Base-by-base conservation (phyloP, 495 filamentous ascomycete species). In the Monascus purpureus region DNA sequence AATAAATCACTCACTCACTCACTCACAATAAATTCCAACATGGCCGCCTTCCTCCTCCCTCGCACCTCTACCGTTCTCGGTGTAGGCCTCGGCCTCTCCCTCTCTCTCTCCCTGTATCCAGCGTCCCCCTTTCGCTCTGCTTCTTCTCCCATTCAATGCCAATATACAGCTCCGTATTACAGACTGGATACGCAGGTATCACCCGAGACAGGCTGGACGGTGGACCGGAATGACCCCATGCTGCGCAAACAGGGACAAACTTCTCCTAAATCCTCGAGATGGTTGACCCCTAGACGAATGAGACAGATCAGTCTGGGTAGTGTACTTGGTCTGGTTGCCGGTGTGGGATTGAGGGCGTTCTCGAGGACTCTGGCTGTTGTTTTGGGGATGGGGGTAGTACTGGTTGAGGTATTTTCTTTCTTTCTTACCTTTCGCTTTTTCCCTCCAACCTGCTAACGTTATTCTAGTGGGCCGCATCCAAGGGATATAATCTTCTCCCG, bases 401-500 rank as follows among this genome's bases (percentile, higher is more conserved):
- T 73, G 13, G 50, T 80, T 35, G 79, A 87, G 67, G 82, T 86
- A 55, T 31, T 63, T 61, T 32, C 6, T 15, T 25, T 27, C 4
- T 18, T 36, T 25, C 11, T 33, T 25, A 17, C 17, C 14, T 29
- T 13, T 32, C 4, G 33, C 28, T 24, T 3, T 32, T 32, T 28
- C 11, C 15, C 3, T 16, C 16, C 13, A 3, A 12, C 19, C 27
- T 34, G 28, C 14, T 32, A 29, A 24, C 15, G 6, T 23, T 16
- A 38, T 8, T 41, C 12, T 48, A 88, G 77, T 75, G 70, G 40
- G 70, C 80, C 23, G 73, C 81, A 16, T 71, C 67, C 25, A 77
- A 77, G 38, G 84, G 84, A 11, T 75, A 87, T 40, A 73, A 82
- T 44, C 39, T 90, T 19, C 41, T 93, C 41, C 68, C 79, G 23